Evolutionary conservation across 2,329 filamentous ascomycete genomes (phyloP), one percentile per base, ranked within the genome.

Genomic region (Emmonsia crescens): DNA sequence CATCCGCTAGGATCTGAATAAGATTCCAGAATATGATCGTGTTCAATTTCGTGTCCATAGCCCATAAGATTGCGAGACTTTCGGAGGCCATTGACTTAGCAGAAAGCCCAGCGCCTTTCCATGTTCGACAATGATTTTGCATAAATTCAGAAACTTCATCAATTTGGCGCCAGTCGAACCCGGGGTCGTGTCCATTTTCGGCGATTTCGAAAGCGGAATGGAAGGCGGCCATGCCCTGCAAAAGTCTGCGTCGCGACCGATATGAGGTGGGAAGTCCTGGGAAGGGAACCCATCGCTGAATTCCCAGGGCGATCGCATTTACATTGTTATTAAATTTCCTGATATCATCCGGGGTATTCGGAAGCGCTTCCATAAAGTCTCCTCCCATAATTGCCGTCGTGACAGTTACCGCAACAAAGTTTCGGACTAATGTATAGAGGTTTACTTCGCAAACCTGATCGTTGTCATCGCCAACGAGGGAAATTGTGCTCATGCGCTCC

Each of bases 321-420:
- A 84, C 83, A 5, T 79, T 79, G 24, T 73, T 70, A 64, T 86
- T 83, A 63, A 87, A 72, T 5, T 72, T 76, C 70, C 81, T 83
- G 3, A 87, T 66, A 67, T 86, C 82, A 2, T 79, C 74, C 21
- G 85, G 68, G 64, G 84, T 73, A 67, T 77, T 66, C 1, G 83
- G 78, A 64, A 80, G 82, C 67, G 77, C 82, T 58, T 79, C 78
- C 46, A 80, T 68, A 66, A 80, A 80, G 56, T 77, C 79, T 57
- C 71, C 73, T 0, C 83, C 83, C 68, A 84, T 78, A n/a, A 85
- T 65, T 0, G 80, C 74, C 1, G 79, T 76, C 16, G 73, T 73
- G 38, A 72, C 70, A 42, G 75, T 71, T 59, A 80, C 77, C 3
- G 81, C 84, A 44, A 83, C 77, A 66, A 86, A 85, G 65, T 83